Evolutionary conservation across 768 basidiomycete species (phyloP), one percentile per base, ranked within the genome.

Genomic region (Coprinellus micaceus): DNA sequence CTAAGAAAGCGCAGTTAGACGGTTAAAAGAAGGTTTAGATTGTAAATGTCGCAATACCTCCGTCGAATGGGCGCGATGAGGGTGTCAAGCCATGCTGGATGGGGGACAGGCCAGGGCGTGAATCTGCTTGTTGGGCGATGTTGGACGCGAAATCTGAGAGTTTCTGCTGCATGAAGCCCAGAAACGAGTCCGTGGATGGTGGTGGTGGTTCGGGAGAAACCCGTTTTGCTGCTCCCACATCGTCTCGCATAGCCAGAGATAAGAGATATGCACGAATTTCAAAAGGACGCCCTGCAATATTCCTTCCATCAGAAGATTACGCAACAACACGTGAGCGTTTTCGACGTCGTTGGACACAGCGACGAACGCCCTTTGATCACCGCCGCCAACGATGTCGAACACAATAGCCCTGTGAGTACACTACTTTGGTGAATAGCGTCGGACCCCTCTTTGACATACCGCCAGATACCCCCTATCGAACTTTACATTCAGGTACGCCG

Each of bases 401-500:
- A 81, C 79, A 26, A 80, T 82, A 61, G 79, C 80, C 9, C 61
- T 82, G 79, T 78, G 63, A 46, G 76, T 70, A 41, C 41, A 19
- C 58, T 19, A 43, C 33, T 46, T 24, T 37, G n/a, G 41, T 36
- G n/a, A 33, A 39, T 46, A 21, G 15, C 17, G 17, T 40, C 36
- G 10, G 26, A 47, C 26, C 50, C 40, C 29, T 15, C 25, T 19
- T 46, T 39, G 12, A 28, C 21, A 29, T 50, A 11, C 49, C 58
- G 46, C 25, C 59, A 91, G 90, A 7, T 93, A 93, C 63, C 91
- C 89, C 0, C 78, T 92, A 7, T 91, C 91, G 44, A 94, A 95
- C 73, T 96, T 93, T 66, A 92, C 92, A 5, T 95, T 96, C 75
- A 93, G 89, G 91, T 88, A 29, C 25, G 39, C 22, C 36, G 28